Conservation (phyloP, 331 rosid species). For the Stylosanthes scabra region DNA sequence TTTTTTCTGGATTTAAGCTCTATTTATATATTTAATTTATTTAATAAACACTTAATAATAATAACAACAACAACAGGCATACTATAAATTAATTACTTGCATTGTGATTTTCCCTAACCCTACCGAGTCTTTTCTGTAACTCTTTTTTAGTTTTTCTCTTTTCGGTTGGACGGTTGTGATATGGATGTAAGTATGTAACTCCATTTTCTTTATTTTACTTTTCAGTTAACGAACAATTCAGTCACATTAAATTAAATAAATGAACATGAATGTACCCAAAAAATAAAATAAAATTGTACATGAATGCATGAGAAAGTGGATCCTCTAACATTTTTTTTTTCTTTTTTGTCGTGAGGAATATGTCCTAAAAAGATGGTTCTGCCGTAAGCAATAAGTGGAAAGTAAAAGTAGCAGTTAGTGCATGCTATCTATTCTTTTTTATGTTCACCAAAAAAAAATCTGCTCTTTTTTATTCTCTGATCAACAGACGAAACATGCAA, state of each 20-base stretch:
- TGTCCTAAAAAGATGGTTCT: not conserved
- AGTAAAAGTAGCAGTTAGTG: not conserved
- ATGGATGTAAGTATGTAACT: not conserved
- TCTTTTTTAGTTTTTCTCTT: not conserved
- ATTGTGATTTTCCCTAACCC: not conserved
- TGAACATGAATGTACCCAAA: not conserved
- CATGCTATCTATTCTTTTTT: not conserved
- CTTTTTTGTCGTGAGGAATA: not conserved
- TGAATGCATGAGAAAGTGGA: not conserved
- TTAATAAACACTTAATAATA: too few relatives aligned
- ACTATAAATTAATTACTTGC: not conserved
- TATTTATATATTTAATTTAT: too few relatives aligned
- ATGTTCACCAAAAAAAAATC: too few relatives aligned
- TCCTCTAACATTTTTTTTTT: not conserved
- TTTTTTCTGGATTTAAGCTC: too few relatives aligned
- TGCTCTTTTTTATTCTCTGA: not conserved
- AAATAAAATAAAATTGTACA: not conserved
- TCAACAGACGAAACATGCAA: not conserved
- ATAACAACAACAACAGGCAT: not conserved
- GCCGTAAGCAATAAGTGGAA: not conserved
- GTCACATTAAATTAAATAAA: conserved; percentile 11
- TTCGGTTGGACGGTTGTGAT: not conserved
- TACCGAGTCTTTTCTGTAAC: too few relatives aligned
- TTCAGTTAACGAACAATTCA: conserved; percentile 11
- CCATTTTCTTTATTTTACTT: not conserved